These are phyloP conservation scores for Hemisphaericaspora nanyangensis DNA, from an alignment of 805 yeast genomes.

Conservation along the genomic window DNA sequence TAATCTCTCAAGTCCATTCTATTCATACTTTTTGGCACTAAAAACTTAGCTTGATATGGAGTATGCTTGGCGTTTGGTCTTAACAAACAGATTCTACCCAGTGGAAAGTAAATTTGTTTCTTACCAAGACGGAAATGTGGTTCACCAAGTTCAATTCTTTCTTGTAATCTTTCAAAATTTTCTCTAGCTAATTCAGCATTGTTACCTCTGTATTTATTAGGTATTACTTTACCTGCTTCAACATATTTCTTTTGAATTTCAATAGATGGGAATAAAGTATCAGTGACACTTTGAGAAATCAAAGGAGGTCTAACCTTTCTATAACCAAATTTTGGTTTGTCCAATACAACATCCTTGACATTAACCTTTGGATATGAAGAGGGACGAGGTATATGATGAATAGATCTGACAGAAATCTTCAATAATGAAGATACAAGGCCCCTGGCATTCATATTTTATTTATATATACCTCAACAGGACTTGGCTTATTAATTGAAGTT, in stretches of 20 bases:
- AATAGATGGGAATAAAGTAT: constrained; percentile 37
- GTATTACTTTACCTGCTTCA: constrained; percentile 39
- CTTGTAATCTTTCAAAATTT: constrained; percentile 37
- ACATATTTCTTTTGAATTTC: constrained; percentile 31
- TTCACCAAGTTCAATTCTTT: constrained; percentile 44
- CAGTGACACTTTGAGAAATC: constrained; percentile 35
- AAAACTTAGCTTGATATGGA: constrained; percentile 94
- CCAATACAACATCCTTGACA: constrained; percentile 33
- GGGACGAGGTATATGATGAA: constrained; percentile 29
- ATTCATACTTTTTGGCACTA: constrained; percentile 91
- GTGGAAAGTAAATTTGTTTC: constrained; percentile 75
- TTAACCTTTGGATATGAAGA: constrained; percentile 38
- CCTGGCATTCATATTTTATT: not conserved
- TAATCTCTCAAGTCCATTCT: constrained; percentile 94
- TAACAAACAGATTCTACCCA: constrained; percentile 72
- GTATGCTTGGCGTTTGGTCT: constrained; percentile 95
- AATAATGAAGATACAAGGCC: constrained; percentile 5
- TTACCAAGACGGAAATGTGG: constrained; percentile 86
- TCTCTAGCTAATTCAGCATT: constrained; percentile 36
- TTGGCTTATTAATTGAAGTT: too few relatives aligned
- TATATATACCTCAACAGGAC: not conserved
- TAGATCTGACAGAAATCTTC: constrained; percentile 13
- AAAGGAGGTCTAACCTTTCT: constrained; percentile 36
- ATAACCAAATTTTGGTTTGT: constrained; percentile 36
- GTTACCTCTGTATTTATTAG: constrained; percentile 33